A percentile compares a stretch with the other conserved stretches of the same genome.
Conservation (phyloP, 2,329 filamentous ascomycete species). For the Botrytis elliptica region DNA sequence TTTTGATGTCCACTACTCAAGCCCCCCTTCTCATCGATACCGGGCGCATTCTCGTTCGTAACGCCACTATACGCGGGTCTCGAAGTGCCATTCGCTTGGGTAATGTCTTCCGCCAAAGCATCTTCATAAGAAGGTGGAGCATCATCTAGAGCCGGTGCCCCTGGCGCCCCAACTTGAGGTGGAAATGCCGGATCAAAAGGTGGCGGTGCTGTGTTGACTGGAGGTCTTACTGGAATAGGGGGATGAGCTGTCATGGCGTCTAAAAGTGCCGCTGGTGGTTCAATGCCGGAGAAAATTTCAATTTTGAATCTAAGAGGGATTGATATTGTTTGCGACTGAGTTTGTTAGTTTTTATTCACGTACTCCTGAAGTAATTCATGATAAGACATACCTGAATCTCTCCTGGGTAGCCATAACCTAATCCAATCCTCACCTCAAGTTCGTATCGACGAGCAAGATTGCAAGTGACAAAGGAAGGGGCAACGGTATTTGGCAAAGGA, state of each 20-base stretch:
- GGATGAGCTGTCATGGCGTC: slow-evolving; percentile 53
- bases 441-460: slow-evolving; percentile 82
- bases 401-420: slow-evolving; percentile 67
- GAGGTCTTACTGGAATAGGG: slow-evolving; percentile 27
- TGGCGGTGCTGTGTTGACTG: slow-evolving; percentile 32
- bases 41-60: slow-evolving; percentile 58
- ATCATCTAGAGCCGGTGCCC: slow-evolving; percentile 58
- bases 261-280: slow-evolving; percentile 73
- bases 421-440: slow-evolving; percentile 75
- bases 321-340: slow-evolving; percentile 68
- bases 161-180: slow-evolving; percentile 52
- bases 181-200: slow-evolving; percentile 55
- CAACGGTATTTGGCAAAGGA: slow-evolving; percentile 78
- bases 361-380: not conserved
- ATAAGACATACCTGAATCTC: slow-evolving; percentile 38
- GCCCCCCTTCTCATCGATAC: slow-evolving; percentile 33
- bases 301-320: slow-evolving; percentile 78
- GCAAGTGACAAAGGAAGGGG: slow-evolving; percentile 84
- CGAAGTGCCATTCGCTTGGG: slow-evolving; percentile 64
- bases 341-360: slow-evolving; percentile 22
- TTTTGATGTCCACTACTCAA: slow-evolving; percentile 7
- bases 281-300: slow-evolving; percentile 83
- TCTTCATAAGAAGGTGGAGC: slow-evolving; percentile 96
- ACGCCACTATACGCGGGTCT: slow-evolving; percentile 68
- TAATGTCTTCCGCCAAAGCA: slow-evolving; percentile 74